Conservation (phyloP, 257 asterid species). For the Primulina tabacum region DNA sequence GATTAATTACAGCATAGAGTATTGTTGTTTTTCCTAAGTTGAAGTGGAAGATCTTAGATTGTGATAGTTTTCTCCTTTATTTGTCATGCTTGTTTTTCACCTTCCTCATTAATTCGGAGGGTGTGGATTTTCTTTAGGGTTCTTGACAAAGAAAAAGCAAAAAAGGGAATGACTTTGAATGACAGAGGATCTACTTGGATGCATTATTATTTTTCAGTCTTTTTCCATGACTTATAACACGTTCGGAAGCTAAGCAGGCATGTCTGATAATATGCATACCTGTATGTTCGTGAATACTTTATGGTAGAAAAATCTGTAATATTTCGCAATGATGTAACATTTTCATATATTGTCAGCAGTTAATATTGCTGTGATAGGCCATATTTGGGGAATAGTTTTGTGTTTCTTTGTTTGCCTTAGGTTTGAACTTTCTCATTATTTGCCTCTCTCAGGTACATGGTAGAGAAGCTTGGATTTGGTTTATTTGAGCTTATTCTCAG, state of each 20-base stretch:
- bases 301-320: no score
- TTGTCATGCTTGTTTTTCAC: not conserved
- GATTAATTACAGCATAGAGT: not conserved
- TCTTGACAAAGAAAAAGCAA: not conserved
- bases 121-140: not conserved
- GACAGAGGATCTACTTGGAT: not conserved
- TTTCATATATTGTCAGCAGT: not conserved
- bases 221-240: not conserved
- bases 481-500: not conserved
- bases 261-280: not conserved
- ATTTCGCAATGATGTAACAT: not conserved
- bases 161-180: not conserved
- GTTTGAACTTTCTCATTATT: not conserved
- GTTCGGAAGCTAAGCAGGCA: not conserved
- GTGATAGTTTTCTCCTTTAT: not conserved
- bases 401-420: not conserved
- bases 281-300: not conserved
- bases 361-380: not conserved
- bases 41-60: not conserved
- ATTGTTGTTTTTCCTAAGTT: not conserved
- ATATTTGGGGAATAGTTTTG: not conserved
- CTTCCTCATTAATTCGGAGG: not conserved
- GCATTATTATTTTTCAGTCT: not conserved
- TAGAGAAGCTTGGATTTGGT: not conserved
- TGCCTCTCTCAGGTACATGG: not conserved